Percentiles rank a stretch among this genome's conserved stretches.
phyloP scores from a whole-genome alignment of 345 rosid genomes.

The Citrus reticulata region DNA sequence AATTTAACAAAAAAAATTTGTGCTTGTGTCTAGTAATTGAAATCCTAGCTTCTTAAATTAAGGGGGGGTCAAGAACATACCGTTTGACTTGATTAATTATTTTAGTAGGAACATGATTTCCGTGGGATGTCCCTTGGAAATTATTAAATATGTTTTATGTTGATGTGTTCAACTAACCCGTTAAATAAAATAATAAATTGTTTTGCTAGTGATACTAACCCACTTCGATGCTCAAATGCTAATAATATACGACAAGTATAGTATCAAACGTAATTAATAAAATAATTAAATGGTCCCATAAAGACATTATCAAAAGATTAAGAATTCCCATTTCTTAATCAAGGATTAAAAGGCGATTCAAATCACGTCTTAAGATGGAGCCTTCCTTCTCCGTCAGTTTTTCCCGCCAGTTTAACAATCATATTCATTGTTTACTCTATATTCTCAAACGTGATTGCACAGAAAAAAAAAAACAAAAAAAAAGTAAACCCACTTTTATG shows the following conservation, averaged over 20 bases:
- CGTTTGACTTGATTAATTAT: conserved; percentile 13
- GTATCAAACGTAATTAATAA: background rate
- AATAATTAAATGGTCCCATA: background rate
- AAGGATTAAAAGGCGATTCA: background rate
- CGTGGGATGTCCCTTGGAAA: background rate
- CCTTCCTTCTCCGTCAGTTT: background rate
- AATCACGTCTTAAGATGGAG: conserved; percentile 4
- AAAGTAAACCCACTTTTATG: background rate
- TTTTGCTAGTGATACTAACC: background rate
- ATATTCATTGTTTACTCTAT: background rate
- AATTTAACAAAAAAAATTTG: background rate
- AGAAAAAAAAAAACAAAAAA: background rate
- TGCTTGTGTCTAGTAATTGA: background rate
- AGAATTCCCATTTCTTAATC: conserved; percentile 4
- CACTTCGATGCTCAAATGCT: background rate
- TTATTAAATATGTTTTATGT: background rate
- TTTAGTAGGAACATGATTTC: background rate
- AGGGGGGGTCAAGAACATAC: conserved; percentile 4
- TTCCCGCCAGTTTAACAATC: conserved; percentile 5
- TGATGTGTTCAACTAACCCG: background rate
- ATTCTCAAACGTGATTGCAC: background rate
- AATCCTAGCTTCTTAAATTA: background rate
- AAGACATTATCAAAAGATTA: conserved; percentile 2
- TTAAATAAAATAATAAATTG: background rate
- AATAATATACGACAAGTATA: background rate